A percentile compares a stretch with the other conserved stretches of the same genome.
Conservation (phyloP, 2,329 filamentous ascomycete species). For the Trichophyton benhamiae region DNA sequence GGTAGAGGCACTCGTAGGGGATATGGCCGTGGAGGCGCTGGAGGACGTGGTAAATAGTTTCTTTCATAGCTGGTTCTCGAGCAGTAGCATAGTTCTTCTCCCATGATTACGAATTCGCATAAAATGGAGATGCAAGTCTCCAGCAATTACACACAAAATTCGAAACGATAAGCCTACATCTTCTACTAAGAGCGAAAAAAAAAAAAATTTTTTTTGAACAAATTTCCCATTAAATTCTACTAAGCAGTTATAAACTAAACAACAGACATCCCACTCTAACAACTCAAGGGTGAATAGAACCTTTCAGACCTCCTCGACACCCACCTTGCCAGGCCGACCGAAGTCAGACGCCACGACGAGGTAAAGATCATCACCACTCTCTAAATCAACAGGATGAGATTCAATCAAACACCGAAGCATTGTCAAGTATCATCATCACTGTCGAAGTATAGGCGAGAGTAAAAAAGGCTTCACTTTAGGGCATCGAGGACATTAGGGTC, state of each 20-base stretch:
- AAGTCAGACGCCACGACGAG: conserved; percentile 59
- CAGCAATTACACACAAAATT: too few species aligned
- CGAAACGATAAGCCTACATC: not conserved
- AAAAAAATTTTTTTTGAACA: not conserved
- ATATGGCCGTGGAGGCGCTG: not conserved
- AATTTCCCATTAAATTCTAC: not conserved
- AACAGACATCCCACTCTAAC: not conserved
- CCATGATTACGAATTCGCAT: not conserved
- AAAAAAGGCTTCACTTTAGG: conserved; percentile 70
- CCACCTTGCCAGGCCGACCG: conserved; percentile 66
- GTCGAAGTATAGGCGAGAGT: conserved; percentile 32
- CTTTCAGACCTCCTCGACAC: conserved; percentile 88
- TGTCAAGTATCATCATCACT: conserved; percentile 10
- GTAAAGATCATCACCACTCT: conserved; percentile 93
- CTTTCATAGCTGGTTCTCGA: not conserved
- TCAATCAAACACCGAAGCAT: conserved; percentile 26
- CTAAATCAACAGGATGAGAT: conserved; percentile 46
- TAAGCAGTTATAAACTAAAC: not conserved
- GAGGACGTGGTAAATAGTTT: conserved; percentile 4
- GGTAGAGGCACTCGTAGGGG: not conserved
- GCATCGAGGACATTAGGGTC: conserved; percentile 69
- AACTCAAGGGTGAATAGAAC: conserved; percentile 32
- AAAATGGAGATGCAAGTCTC: not conserved
- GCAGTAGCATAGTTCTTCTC: not conserved
- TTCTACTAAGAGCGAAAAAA: not conserved